Conservation (phyloP, 2,329 filamentous ascomycete genomes). For the Atkinsonella texensis region DNA sequence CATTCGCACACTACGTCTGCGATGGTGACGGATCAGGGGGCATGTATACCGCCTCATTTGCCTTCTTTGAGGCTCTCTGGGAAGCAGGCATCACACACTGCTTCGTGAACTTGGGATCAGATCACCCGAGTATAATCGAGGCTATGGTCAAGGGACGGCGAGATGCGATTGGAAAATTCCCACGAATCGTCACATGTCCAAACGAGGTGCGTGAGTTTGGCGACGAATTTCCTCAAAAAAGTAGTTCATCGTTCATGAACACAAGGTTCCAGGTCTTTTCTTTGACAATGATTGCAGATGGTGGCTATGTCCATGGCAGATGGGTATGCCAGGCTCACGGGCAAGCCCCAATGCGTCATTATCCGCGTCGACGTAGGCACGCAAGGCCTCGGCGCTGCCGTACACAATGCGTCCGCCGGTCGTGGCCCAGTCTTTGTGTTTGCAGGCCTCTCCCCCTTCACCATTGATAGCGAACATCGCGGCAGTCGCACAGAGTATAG, state of each 20-base stretch:
- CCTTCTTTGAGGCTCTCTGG: slow-evolving; percentile 74
- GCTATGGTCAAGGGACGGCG: slow-evolving; percentile 67
- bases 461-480: slow-evolving; percentile 63
- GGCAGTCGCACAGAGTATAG: slow-evolving; percentile 75
- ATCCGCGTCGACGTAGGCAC: slow-evolving; percentile 70
- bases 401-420: slow-evolving; percentile 68
- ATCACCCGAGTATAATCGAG: slow-evolving; percentile 68
- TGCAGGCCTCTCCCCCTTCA: slow-evolving; percentile 65
- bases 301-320: slow-evolving; percentile 78
- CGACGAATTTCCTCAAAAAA: background rate
- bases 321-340: slow-evolving; percentile 58
- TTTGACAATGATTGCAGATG: slow-evolving; percentile 40
- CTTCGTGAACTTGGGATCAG: slow-evolving; percentile 56
- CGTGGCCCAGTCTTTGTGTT: slow-evolving; percentile 67
- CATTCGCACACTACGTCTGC: background rate
- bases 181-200: slow-evolving; percentile 65
- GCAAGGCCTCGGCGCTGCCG: slow-evolving; percentile 63
- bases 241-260: background rate
- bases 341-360: slow-evolving; percentile 59
- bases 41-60: slow-evolving; percentile 64
- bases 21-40: slow-evolving; percentile 13
- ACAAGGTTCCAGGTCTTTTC: too few relatives aligned
- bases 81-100: slow-evolving; percentile 51
- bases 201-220: slow-evolving; percentile 48
- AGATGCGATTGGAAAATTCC: slow-evolving; percentile 52